These are phyloP conservation scores for Juglanconis oblonga DNA, from an alignment of 2,329 filamentous ascomycete genomes.

Conservation along the genomic window DNA sequence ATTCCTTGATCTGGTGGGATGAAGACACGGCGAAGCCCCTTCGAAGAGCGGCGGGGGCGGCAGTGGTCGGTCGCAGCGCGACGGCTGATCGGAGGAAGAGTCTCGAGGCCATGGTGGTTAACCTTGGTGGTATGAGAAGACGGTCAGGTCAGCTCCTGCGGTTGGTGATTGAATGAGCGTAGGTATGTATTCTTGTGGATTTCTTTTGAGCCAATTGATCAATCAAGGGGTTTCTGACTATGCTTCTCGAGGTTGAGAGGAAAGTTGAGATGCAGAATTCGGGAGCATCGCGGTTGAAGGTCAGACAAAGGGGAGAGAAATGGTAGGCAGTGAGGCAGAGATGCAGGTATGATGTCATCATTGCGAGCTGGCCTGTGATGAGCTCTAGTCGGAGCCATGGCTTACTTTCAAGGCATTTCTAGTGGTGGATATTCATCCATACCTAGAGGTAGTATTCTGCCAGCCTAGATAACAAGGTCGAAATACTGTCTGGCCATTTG, in stretches of 20 bases:
- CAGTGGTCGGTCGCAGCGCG: slow-evolving; percentile 10
- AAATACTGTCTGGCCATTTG: too few species aligned
- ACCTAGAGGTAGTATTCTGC: too few species aligned
- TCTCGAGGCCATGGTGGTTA: slow-evolving; percentile 15
- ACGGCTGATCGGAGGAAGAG: slow-evolving; percentile 8
- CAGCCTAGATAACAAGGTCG: too few species aligned
- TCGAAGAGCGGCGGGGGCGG: not conserved
- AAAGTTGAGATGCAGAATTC: not conserved
- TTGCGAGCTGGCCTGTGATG: slow-evolving; percentile 1
- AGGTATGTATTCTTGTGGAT: not conserved
- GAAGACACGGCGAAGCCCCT: slow-evolving; percentile 14
- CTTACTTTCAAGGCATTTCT: slow-evolving; percentile 10
- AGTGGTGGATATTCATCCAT: slow-evolving; percentile 3
- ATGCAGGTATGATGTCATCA: slow-evolving; percentile 14
- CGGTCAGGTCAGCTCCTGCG: not conserved
- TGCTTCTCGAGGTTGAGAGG: not conserved
- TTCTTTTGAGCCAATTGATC: not conserved
- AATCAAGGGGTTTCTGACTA: not conserved
- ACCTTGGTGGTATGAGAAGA: not conserved
- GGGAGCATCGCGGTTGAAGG: not conserved
- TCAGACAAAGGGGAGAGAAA: not conserved
- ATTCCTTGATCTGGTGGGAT: slow-evolving; percentile 17
- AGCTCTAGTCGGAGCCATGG: not conserved
- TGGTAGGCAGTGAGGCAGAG: not conserved
- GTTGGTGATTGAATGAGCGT: not conserved